These are phyloP conservation scores for Dacryopinax primogenitus DNA, from an alignment of 768 basidiomycete genomes.

Conservation along the genomic window DNA sequence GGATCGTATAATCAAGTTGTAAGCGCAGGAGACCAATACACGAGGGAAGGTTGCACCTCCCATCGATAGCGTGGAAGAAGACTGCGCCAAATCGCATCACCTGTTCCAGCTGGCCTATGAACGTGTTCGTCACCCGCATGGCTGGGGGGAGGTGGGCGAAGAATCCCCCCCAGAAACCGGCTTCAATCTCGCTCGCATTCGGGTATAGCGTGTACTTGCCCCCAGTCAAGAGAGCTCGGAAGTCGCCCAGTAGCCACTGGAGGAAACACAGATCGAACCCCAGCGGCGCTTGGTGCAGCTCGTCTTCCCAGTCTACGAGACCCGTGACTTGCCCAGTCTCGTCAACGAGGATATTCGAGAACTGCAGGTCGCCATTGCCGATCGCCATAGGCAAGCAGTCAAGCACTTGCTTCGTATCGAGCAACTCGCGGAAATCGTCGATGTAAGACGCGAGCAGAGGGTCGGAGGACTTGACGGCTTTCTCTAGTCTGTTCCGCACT, in stretches of 20 bases:
- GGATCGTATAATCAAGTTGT: constrained; percentile 5
- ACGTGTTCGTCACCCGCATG: not conserved
- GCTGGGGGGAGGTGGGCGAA: not conserved
- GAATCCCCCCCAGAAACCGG: not conserved
- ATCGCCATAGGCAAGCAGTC: not conserved
- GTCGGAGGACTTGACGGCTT: not conserved
- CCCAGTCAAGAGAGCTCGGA: not conserved
- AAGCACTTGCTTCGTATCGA: not conserved
- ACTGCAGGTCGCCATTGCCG: constrained; percentile 3
- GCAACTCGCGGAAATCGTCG: not conserved
- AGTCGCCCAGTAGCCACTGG: not conserved
- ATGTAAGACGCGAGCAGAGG: not conserved
- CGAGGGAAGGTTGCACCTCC: not conserved
- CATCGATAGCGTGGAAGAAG: not conserved
- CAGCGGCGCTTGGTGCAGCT: not conserved
- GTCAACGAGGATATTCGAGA: constrained; percentile 3
- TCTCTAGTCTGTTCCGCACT: not conserved
- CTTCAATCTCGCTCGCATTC: not conserved
- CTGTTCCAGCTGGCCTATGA: not conserved
- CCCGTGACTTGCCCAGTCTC: not conserved
- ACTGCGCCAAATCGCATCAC: not conserved
- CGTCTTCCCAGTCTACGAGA: constrained; percentile 1
- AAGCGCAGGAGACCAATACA: not conserved
- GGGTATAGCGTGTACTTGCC: not conserved
- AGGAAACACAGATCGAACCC: not conserved